These are phyloP conservation scores for Candida boidinii DNA, from an alignment of 805 yeast species.

Conservation along the genomic window DNA sequence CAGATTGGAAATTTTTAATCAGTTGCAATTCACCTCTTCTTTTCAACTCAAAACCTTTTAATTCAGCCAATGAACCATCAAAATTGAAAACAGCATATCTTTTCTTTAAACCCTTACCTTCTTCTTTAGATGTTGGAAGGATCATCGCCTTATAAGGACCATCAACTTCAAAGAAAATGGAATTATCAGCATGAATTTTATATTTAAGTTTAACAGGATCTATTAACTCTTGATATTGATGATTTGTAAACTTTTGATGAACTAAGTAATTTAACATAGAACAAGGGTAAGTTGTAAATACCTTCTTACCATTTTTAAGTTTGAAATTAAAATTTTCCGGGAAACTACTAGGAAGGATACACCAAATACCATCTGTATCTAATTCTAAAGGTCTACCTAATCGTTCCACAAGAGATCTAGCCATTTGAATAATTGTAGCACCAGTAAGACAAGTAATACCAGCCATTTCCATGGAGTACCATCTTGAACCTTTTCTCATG, in stretches of 20 bases:
- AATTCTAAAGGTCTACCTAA: constrained; percentile 92
- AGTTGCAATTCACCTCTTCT: constrained; percentile 93
- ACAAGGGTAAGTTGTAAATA: constrained; percentile 84
- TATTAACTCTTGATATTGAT: constrained; percentile 82
- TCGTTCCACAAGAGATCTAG: constrained; percentile 82
- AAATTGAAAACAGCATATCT: constrained; percentile 95
- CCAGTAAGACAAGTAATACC: constrained; percentile 98
- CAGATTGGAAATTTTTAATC: constrained; percentile 91
- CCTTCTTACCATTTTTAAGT: constrained; percentile 67
- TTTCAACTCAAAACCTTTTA: constrained; percentile 94
- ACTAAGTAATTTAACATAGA: constrained; percentile 93
- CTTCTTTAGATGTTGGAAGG: constrained; percentile 93
- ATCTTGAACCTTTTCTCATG: constrained; percentile 97
- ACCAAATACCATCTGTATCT: constrained; percentile 99
- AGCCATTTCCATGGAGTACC: constrained; percentile 99
- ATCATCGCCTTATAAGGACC: constrained; percentile 99
- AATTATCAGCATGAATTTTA: constrained; percentile 76
- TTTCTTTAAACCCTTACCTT: constrained; percentile 93
- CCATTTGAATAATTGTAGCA: constrained; percentile 97
- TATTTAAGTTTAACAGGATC: constrained; percentile 65
- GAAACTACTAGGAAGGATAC: constrained; percentile 86
- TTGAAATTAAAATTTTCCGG: constrained; percentile 80
- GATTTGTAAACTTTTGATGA: constrained; percentile 84
- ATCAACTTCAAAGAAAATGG: constrained; percentile 96
- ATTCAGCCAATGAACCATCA: constrained; percentile 89